Base-by-base conservation (phyloP, 352 stramenopile genomes). In the Peronospora farinosa region DNA sequence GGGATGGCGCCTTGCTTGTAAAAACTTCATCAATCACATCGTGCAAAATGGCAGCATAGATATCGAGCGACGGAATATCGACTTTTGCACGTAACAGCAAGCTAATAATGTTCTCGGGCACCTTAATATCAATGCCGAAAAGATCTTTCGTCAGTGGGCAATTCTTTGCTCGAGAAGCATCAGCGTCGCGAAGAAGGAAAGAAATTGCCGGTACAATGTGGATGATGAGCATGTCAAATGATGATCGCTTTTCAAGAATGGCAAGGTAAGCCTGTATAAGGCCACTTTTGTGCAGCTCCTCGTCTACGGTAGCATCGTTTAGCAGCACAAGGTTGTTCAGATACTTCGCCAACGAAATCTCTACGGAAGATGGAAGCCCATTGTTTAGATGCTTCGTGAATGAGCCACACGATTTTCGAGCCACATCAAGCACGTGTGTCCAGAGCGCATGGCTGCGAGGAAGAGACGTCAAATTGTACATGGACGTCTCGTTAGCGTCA, bases 161-260 rank as follows among this genome's bases (percentile, higher is more conserved):
- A 45, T 88, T 83, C 16, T 80, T 83, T 1, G 69, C 59, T 12
- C 83, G 67, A 7, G 67, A 69, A 13, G 65, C 69, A 31, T 90
- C 80, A 9, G 60, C 67, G 64, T 93, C 83, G 28, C 76, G 78
- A 35, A 93, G 54, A 44, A 93, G 72, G 49, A 87, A 93, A 9
- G 78, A 78, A 19, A 93, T 74, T 0, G 79, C 76, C 1, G 83
- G 82, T 5, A 93, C 73, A 40, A 88, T 63, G 60, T 91, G 83
- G 42, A 93, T 91, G n/a, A 90, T 64, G 19, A 93, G 64, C 83
- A 93, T 93, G 42, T 93, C 83, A 30, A 89, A 90, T 17, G 68
- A 72, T 42, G 83, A 73, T 13, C 80, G 79, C 15, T 70, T 68
- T 47, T 81, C 67, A 9, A 93, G 51, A 30, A 87, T 67, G 21